A percentile compares a stretch with the other conserved stretches of the same genome.
phyloP scores from a whole-genome alignment of 345 rosid species.

The Linum usitatissimum region DNA sequence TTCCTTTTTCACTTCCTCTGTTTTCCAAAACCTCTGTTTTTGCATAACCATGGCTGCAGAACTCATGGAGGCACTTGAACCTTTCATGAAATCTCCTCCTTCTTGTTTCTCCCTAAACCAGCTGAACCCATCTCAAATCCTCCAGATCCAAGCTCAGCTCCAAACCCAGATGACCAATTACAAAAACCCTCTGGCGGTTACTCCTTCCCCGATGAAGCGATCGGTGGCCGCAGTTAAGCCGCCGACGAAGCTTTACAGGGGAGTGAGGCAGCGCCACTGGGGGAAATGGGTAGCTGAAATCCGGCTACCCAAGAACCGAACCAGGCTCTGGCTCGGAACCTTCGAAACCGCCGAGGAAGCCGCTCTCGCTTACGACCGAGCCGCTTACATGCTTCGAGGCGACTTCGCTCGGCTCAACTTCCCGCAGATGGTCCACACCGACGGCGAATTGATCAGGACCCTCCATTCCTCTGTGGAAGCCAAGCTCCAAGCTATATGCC shows the following conservation, averaged over 20 bases:
- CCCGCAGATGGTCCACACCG: conserved; percentile 48
- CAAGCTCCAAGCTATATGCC: conserved; percentile 70
- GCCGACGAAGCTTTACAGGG: conserved; percentile 61
- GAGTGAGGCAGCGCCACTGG: conserved; percentile 95
- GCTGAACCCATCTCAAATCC: conserved; percentile 57
- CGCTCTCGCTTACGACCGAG: conserved; percentile 81
- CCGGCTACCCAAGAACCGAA: conserved; percentile 81
- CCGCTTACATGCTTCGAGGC: conserved; percentile 77
- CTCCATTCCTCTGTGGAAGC: conserved; percentile 84
- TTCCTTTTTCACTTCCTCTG: background rate
- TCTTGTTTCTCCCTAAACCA: conserved; percentile 29
- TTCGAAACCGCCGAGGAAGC: conserved; percentile 88
- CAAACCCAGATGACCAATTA: conserved; percentile 18
- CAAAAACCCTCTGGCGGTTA: conserved; percentile 29
- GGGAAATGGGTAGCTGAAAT: conserved; percentile 97
- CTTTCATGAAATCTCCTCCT: conserved; percentile 46
- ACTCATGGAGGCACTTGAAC: conserved; percentile 15
- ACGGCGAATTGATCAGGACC: conserved; percentile 67
- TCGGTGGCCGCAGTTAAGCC: conserved; percentile 13
- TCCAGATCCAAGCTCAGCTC: conserved; percentile 49
- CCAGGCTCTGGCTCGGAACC: conserved; percentile 96
- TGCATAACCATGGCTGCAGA: background rate
- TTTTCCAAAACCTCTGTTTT: background rate
- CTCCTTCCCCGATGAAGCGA: conserved; percentile 57
- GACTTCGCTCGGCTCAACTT: conserved; percentile 78